Conservation (phyloP, 176 grass and related monocot species). For the Saccharum officinarum region DNA sequence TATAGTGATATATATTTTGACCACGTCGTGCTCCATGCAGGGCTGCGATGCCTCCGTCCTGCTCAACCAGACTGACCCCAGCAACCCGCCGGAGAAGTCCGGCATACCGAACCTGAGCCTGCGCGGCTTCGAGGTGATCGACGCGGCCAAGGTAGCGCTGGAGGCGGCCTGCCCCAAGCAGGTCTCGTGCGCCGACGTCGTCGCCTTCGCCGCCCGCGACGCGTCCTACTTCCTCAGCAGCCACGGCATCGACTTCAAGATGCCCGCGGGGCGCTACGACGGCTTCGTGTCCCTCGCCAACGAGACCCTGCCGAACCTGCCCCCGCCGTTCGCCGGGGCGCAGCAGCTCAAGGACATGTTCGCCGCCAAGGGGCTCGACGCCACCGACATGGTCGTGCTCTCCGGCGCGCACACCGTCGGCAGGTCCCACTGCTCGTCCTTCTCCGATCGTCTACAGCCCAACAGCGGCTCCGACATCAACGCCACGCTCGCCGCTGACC, state of each 20-base stretch:
- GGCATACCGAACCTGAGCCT: slow-evolving; percentile 34
- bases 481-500: background rate
- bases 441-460: background rate
- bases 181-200: slow-evolving; percentile 42
- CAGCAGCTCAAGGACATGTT: slow-evolving; percentile 17
- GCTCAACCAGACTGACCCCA: slow-evolving; percentile 22
- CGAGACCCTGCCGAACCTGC: background rate
- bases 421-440: slow-evolving; percentile 49
- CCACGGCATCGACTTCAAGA: background rate
- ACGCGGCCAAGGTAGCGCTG: slow-evolving; percentile 29
- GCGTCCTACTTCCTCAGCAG: slow-evolving; percentile 22
- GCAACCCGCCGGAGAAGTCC: slow-evolving; percentile 45
- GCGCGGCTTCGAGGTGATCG: slow-evolving; percentile 46
- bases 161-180: slow-evolving; percentile 30
- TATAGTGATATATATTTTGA: too few relatives aligned
- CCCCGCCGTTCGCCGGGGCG: background rate
- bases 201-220: slow-evolving; percentile 43
- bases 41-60: slow-evolving; percentile 51
- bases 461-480: slow-evolving; percentile 4
- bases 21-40: background rate
- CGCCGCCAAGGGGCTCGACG: slow-evolving; percentile 37
- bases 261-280: slow-evolving; percentile 46
- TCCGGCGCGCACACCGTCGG: slow-evolving; percentile 45
- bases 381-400: slow-evolving; percentile 43
- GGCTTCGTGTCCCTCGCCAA: background rate